Evolutionary conservation across 441 rosid genomes (phyloP).

Genomic region (Bocquillonia castaneifolia): DNA sequence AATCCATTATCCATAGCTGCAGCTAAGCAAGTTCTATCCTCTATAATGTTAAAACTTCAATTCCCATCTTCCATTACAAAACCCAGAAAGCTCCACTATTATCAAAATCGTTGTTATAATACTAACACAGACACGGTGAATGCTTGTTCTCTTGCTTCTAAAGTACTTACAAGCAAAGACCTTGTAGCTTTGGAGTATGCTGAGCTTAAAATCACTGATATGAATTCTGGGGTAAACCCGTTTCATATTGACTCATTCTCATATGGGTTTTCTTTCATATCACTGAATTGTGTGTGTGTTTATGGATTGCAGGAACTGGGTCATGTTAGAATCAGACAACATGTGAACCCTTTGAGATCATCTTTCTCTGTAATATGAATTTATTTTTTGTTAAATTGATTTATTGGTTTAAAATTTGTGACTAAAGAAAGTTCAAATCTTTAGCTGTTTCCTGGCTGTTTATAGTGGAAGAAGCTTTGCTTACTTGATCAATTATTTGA

Average conservation of each 20-base stretch:
- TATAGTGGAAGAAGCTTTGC: background rate
- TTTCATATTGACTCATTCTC: background rate
- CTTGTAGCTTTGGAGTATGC: constrained; percentile 75
- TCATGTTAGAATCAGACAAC: constrained; percentile 77
- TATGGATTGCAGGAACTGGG: constrained; percentile 57
- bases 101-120: background rate
- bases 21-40: constrained; percentile 31
- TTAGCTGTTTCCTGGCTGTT: constrained; percentile 1
- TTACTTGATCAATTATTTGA: constrained; percentile 8
- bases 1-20: constrained; percentile 32
- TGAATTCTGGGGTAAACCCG: constrained; percentile 44
- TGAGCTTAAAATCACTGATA: constrained; percentile 63
- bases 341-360: constrained; percentile 85
- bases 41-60: constrained; percentile 16
- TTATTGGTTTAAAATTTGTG: background rate
- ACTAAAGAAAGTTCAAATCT: background rate
- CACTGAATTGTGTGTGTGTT: background rate
- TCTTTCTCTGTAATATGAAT: constrained; percentile 52
- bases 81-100: constrained; percentile 2
- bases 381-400: background rate
- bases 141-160: constrained; percentile 18
- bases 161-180: constrained; percentile 46
- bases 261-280: background rate
- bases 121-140: background rate
- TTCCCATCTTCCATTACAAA: constrained; percentile 5